Evolutionary conservation across 2,329 filamentous ascomycete genomes (phyloP), one percentile per base, ranked within the genome.

Genomic region (Cryoendolithus antarcticus): DNA sequence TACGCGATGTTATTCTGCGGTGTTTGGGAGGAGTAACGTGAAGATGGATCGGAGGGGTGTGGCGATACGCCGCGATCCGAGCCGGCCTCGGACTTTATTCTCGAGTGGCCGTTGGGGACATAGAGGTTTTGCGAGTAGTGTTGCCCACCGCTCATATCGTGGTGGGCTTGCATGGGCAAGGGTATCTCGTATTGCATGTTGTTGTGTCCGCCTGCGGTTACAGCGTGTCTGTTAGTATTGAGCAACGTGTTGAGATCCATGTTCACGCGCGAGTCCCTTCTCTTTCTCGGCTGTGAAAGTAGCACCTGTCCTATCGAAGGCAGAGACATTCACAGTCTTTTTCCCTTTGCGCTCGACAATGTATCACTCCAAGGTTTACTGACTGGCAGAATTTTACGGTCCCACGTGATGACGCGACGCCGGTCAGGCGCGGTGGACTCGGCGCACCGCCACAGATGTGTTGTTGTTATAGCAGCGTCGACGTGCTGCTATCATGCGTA

Each of bases 61-160:
- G 68, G 72, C 41, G 72, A 69, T 46, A 69, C 64, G 48, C 69
- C 71, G 45, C 72, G 71, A 50, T 77, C 74, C 43, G 72, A 72
- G 53, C 71, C 71, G 57, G 67, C 74, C 57, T 74, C 71, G 38
- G 71, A 73, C 48, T 70, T 70, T 61, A 70, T 69, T 55, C 65
- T 59, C 52, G 61, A 61, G 52, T 65, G 65, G 46, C 64, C 57
- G 61, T 67, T 60, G 51, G 64, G 62, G 41, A 66, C 61, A 51
- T 67, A 66, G 34, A 64, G 62, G 45, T 62, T 67, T 50, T 66
- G 63, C 45, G 52, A 47, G 41, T 60, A 60, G 44, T 60, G 56
- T 28, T 51, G 50, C 38, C 49, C 48, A 46, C 38, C 44, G 43
- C 44, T 49, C 46, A 50, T 49, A 43, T 54, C 51, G 48, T 54